Conservation (phyloP, 75 land plant species). For the Adiantum capillusveneris region DNA sequence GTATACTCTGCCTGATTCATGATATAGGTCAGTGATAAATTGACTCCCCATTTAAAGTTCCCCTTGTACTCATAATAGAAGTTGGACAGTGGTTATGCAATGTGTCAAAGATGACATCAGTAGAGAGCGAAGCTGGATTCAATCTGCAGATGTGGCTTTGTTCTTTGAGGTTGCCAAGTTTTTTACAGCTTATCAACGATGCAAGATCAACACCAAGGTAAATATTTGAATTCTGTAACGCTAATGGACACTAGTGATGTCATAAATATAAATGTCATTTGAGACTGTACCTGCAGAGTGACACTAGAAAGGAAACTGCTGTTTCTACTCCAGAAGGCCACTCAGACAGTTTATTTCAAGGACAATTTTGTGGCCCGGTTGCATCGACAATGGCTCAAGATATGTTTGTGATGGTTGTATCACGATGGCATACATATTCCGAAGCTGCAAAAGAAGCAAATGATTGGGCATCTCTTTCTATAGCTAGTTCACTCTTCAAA, state of each 20-base stretch:
- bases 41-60: too few species aligned
- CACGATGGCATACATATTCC: slow-evolving; percentile 65
- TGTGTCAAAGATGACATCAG: slow-evolving; percentile 73
- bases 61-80: too few species aligned
- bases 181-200: slow-evolving; percentile 68
- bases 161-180: slow-evolving; percentile 79
- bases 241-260: too few species aligned
- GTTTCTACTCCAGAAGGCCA: too few species aligned
- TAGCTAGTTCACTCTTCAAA: slow-evolving; percentile 74
- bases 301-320: too few species aligned
- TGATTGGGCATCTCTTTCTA: slow-evolving; percentile 59
- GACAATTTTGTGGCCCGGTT: slow-evolving; percentile 72
- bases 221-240: too few species aligned
- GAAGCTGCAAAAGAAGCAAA: slow-evolving; percentile 64
- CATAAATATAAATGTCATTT: too few species aligned
- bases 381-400: slow-evolving; percentile 81
- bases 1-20: background rate
- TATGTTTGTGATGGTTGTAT: slow-evolving; percentile 65
- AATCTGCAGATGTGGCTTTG: slow-evolving; percentile 47
- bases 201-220: slow-evolving; percentile 9
- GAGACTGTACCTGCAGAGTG: too few species aligned
- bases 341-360: slow-evolving; percentile 9
- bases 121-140: slow-evolving; percentile 61
- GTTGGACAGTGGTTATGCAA: slow-evolving; percentile 72
- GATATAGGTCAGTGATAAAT: too few species aligned